A percentile compares a stretch with the other conserved stretches of the same genome.
Conservation (phyloP, 1,284 basidiomycete genomes). For the Fomes fomentarius region DNA sequence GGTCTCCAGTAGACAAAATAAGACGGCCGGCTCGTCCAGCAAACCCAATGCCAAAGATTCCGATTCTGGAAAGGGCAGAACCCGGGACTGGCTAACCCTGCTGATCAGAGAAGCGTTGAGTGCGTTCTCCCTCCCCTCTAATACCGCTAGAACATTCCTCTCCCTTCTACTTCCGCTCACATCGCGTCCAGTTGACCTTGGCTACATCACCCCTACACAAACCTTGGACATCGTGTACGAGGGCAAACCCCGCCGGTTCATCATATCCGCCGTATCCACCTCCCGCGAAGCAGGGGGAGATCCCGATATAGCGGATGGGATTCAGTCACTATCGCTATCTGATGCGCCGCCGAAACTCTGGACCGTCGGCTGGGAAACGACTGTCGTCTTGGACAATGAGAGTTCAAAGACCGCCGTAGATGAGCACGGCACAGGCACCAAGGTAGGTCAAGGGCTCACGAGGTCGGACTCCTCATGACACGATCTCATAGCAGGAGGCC, state of each 20-base stretch:
- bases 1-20: slow-evolving; percentile 26
- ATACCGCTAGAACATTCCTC: neutral
- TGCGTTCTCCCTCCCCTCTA: slow-evolving; percentile 36
- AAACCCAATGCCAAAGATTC: slow-evolving; percentile 13
- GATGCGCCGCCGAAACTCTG: slow-evolving; percentile 45
- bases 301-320: slow-evolving; percentile 41
- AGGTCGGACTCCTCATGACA: too few species aligned
- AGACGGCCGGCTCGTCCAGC: slow-evolving; percentile 9
- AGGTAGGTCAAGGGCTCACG: too few species aligned
- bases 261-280: slow-evolving; percentile 51
- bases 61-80: slow-evolving; percentile 40
- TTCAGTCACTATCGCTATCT: slow-evolving; percentile 47
- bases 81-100: slow-evolving; percentile 67
- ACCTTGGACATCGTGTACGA: slow-evolving; percentile 69
- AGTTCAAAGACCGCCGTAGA: slow-evolving; percentile 25
- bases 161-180: neutral
- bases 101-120: slow-evolving; percentile 65
- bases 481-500: slow-evolving; percentile 37
- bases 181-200: slow-evolving; percentile 68
- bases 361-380: slow-evolving; percentile 66
- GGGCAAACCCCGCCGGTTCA: slow-evolving; percentile 55
- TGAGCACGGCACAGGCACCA: slow-evolving; percentile 11
- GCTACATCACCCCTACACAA: slow-evolving; percentile 68
- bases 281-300: slow-evolving; percentile 31
- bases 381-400: slow-evolving; percentile 49